A percentile compares a stretch with the other conserved stretches of the same genome.
phyloP scores from a whole-genome alignment of 371 early-diverging fungal species.

The Haplosporangium sp. region DNA sequence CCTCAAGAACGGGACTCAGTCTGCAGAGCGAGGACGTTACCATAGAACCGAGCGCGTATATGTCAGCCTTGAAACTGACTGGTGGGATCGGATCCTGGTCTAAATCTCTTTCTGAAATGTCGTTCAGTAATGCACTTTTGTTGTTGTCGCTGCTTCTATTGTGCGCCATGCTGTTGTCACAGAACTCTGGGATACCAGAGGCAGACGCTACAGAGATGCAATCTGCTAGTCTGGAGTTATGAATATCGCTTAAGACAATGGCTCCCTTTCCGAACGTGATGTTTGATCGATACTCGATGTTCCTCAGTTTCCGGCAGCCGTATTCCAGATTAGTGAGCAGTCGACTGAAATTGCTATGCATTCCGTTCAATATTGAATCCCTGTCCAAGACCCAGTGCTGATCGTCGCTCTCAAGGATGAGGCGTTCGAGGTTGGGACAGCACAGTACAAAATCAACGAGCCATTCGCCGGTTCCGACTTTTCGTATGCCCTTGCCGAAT shows the following conservation, averaged over 20 bases:
- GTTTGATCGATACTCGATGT: too few relatives aligned
- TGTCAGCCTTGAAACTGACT: not conserved
- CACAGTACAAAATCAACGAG: not conserved
- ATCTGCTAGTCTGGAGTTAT: too few relatives aligned
- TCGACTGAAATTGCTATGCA: too few relatives aligned
- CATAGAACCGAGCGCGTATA: not conserved
- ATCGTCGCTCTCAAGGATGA: not conserved
- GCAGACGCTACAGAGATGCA: too few relatives aligned
- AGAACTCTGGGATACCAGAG: too few relatives aligned
- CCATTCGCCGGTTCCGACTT: not conserved
- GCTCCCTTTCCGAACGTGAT: too few relatives aligned
- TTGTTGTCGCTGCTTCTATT: not conserved
- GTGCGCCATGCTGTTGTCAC: too few relatives aligned
- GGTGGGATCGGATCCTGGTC: too few relatives aligned
- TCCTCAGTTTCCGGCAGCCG: too few relatives aligned
- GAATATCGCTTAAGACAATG: too few relatives aligned
- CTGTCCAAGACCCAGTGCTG: not conserved
- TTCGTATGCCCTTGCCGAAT: not conserved
- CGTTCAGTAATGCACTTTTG: not conserved
- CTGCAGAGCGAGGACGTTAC: constrained; percentile 4
- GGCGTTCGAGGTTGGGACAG: constrained; percentile 7
- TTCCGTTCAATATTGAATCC: too few relatives aligned
- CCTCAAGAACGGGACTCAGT: not conserved
- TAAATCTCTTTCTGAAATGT: not conserved
- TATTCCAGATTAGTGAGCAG: too few relatives aligned